Evolutionary conservation across 192 early-diverging fungal species (phyloP).

Genomic region (Phycomyces blakesleeanus): DNA sequence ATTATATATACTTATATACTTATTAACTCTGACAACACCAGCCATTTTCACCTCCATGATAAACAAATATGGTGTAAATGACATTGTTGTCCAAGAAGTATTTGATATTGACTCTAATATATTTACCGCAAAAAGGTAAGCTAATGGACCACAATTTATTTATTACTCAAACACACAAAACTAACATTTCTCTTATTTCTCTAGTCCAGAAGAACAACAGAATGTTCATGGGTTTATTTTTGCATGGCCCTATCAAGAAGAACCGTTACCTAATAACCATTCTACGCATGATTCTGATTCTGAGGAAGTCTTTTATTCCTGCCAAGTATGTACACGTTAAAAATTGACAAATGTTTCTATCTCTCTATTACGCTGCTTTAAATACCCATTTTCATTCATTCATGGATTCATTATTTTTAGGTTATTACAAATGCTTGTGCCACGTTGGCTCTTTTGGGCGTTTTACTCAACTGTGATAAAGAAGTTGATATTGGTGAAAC

Average conservation of each 20-base stretch:
- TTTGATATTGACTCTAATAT: neutral
- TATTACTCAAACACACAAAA: neutral
- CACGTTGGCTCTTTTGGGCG: constrained; percentile 57
- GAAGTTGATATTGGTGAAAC: constrained; percentile 53
- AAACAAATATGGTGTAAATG: neutral
- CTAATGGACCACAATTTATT: neutral
- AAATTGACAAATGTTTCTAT: too few relatives aligned
- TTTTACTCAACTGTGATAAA: constrained; percentile 45
- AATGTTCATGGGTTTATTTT: constrained; percentile 15
- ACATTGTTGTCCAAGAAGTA: neutral
- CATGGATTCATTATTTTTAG: neutral
- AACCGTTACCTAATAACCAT: neutral
- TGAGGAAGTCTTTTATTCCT: neutral
- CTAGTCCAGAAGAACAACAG: neutral
- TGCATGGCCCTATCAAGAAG: neutral
- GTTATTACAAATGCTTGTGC: constrained; percentile 59
- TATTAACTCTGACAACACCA: neutral
- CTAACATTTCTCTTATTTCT: neutral
- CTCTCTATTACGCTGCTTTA: too few relatives aligned
- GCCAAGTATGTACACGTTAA: constrained; percentile 33
- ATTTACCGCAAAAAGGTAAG: neutral
- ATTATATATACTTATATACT: neutral
- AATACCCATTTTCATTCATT: neutral
- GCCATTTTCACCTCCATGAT: constrained; percentile 2
- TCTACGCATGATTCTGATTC: neutral